These are phyloP conservation scores for Immersiella caudata DNA, from an alignment of 495 filamentous ascomycete genomes.

Conservation along the genomic window DNA sequence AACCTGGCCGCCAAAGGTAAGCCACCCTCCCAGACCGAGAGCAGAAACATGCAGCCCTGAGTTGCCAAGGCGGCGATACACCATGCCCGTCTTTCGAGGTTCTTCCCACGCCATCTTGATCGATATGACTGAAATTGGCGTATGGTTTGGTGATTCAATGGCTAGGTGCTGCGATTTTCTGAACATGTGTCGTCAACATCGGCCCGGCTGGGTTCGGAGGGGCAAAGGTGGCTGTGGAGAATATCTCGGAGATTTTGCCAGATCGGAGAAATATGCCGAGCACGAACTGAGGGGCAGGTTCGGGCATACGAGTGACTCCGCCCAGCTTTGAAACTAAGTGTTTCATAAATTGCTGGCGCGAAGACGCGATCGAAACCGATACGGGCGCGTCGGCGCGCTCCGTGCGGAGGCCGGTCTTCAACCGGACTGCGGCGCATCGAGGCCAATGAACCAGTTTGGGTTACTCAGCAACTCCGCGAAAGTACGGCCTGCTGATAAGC, in stretches of 20 bases:
- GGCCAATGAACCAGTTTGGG: slow-evolving; percentile 19
- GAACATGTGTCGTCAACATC: neutral
- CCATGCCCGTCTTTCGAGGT: slow-evolving; percentile 35
- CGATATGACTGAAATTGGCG: neutral
- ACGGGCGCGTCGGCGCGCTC: neutral
- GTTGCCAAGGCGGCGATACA: slow-evolving; percentile 62
- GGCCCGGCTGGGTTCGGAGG: neutral
- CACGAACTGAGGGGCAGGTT: neutral
- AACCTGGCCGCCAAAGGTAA: slow-evolving; percentile 58
- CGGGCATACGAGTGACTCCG: slow-evolving; percentile 1
- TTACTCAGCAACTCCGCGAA: slow-evolving; percentile 9
- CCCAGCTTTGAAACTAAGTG: neutral
- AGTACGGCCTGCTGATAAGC: neutral
- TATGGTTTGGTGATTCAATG: neutral
- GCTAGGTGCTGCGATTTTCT: neutral
- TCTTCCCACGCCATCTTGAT: slow-evolving; percentile 36
- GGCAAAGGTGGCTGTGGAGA: slow-evolving; percentile 14
- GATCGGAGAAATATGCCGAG: neutral
- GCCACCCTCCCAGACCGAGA: slow-evolving; percentile 63
- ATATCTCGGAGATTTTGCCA: slow-evolving; percentile 25
- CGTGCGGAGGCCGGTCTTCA: neutral
- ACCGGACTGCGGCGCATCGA: slow-evolving; percentile 9
- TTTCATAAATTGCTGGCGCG: neutral
- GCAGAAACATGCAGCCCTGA: slow-evolving; percentile 67
- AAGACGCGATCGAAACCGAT: neutral